phyloP scores from a whole-genome alignment of 768 basidiomycete species.

The Mycena leptocephala region DNA sequence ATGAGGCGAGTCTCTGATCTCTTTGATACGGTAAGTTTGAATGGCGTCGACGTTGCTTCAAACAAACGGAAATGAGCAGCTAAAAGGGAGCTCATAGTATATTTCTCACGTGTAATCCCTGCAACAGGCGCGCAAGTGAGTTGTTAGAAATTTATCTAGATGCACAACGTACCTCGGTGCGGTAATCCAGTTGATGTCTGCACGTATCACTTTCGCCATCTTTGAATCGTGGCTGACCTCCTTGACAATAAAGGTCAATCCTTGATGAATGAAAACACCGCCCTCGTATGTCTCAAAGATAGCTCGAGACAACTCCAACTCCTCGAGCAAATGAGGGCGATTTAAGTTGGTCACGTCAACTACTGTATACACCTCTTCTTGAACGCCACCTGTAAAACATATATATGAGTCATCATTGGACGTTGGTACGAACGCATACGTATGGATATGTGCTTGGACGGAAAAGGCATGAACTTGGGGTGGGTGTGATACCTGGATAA shows the following conservation, averaged over 20 bases:
- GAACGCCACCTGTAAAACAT: constrained; percentile 63
- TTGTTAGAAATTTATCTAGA: neutral
- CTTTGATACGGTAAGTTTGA: constrained; percentile 82
- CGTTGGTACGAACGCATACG: constrained; percentile 54
- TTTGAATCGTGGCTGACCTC: constrained; percentile 88
- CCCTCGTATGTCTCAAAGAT: constrained; percentile 94
- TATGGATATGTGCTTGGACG: constrained; percentile 81
- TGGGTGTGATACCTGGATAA: constrained; percentile 86
- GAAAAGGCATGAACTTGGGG: constrained; percentile 84
- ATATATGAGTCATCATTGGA: neutral
- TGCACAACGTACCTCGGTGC: constrained; percentile 66
- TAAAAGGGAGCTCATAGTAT: neutral
- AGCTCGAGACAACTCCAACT: constrained; percentile 87
- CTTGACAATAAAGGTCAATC: constrained; percentile 84
- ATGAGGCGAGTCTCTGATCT: constrained; percentile 70
- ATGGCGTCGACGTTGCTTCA: constrained; percentile 83
- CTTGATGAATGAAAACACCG: constrained; percentile 94
- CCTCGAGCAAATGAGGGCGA: constrained; percentile 74
- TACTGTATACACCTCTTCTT: constrained; percentile 86
- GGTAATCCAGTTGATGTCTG: constrained; percentile 92
- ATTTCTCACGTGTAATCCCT: constrained; percentile 85
- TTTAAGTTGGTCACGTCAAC: constrained; percentile 71
- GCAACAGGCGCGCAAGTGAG: neutral
- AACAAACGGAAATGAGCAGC: neutral
- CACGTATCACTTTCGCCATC: constrained; percentile 77